Percentiles rank a stretch among this genome's conserved stretches.
phyloP scores from a whole-genome alignment of 2,329 filamentous ascomycete genomes.

The Alternaria sp. region DNA sequence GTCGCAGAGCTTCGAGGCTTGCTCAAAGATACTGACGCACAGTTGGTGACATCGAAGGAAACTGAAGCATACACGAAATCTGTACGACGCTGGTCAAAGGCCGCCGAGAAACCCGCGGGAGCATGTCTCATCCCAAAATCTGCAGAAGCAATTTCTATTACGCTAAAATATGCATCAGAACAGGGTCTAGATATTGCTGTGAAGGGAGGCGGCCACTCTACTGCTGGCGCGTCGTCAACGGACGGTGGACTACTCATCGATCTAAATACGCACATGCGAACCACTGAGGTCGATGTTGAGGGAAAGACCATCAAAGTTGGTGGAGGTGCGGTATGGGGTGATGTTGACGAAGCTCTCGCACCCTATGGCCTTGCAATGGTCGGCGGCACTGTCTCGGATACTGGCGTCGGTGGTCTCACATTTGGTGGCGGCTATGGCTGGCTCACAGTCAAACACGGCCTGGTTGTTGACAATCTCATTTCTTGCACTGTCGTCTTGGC shows the following conservation, averaged over 20 bases:
- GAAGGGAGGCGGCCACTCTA: constrained; percentile 18
- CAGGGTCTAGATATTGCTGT: constrained; percentile 16
- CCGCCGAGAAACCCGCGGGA: constrained; percentile 14
- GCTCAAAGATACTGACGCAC: constrained; percentile 7
- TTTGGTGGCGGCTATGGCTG: constrained; percentile 66
- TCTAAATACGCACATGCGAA: constrained; percentile 15
- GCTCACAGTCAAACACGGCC: constrained; percentile 62
- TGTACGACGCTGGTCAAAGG: constrained; percentile 16
- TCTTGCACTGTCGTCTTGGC: constrained; percentile 61
- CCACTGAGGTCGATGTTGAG: constrained; percentile 7
- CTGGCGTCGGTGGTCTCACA: constrained; percentile 56
- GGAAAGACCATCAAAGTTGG: constrained; percentile 13
- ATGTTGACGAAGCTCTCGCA: constrained; percentile 15
- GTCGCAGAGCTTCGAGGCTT: constrained; percentile 7
- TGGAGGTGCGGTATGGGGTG: constrained; percentile 15
- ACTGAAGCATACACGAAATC: constrained; percentile 9
- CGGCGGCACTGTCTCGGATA: constrained; percentile 15
- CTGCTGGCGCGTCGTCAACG: constrained; percentile 18
- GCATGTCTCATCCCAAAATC: constrained; percentile 15
- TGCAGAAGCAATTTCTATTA: constrained; percentile 11
- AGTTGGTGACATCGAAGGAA: constrained; percentile 12
- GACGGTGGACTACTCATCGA: constrained; percentile 18
- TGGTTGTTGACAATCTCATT: constrained; percentile 62
- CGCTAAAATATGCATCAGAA: constrained; percentile 15
- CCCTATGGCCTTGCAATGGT: constrained; percentile 14